Evolutionary conservation across 345 rosid species (phyloP).

Genomic region (Dimocarpus longan): DNA sequence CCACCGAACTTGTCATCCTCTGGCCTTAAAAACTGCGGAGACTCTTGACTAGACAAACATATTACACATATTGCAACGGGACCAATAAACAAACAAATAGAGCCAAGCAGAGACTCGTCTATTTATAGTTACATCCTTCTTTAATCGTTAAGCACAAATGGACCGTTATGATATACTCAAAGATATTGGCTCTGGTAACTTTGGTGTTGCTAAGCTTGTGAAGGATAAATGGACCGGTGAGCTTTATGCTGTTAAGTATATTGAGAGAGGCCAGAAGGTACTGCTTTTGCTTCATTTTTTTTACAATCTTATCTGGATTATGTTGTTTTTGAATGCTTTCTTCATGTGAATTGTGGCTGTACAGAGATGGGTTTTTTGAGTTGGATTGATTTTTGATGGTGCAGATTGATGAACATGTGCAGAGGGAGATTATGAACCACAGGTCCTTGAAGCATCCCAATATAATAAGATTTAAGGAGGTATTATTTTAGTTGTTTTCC

Average conservation of each 20-base stretch:
- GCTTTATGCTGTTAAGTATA: conserved; percentile 76
- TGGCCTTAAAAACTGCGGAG: conserved; percentile 19
- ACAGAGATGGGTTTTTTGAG: not conserved
- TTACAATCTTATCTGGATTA: not conserved
- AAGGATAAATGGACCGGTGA: conserved; percentile 61
- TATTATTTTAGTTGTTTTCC: conserved; percentile 11
- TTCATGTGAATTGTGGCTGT: not conserved
- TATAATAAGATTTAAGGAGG: conserved; percentile 87
- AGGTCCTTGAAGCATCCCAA: conserved; percentile 89
- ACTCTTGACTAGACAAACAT: conserved; percentile 13
- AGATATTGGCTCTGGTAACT: conserved; percentile 91
- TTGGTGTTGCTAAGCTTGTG: conserved; percentile 85
- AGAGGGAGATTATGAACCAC: conserved; percentile 95
- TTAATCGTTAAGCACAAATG: conserved; percentile 35
- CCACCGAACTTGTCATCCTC: conserved; percentile 6
- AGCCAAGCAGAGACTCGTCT: not conserved
- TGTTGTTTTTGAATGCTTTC: conserved; percentile 2
- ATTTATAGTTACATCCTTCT: not conserved
- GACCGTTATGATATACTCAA: conserved; percentile 77
- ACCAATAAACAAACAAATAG: not conserved
- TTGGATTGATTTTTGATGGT: not conserved
- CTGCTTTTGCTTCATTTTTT: not conserved
- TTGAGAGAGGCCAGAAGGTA: conserved; percentile 86
- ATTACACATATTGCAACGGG: not conserved
- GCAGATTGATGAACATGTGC: conserved; percentile 94